Evolutionary conservation across 169 alveolate genomes (phyloP).

Genomic region (Toxoplasma gondii): DNA sequence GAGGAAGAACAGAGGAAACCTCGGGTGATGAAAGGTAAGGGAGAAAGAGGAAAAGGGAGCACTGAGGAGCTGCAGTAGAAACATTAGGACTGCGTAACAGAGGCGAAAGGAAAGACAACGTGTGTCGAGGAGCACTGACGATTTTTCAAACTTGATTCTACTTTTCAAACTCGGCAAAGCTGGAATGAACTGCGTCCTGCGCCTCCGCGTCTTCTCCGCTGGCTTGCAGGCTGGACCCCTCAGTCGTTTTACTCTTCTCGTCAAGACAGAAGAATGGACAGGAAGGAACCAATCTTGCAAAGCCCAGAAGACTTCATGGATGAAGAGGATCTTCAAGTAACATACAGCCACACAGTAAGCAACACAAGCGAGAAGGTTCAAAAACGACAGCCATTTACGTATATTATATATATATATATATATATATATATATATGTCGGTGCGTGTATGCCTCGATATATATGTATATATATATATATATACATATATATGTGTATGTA

Average conservation of each 20-base stretch:
- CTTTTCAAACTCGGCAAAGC: no score
- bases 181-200: no score
- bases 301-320: slow-evolving; percentile 46
- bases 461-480: no score
- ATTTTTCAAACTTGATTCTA: no score
- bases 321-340: slow-evolving; percentile 33
- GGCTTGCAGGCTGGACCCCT: slow-evolving; percentile 14
- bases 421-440: neutral
- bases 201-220: neutral
- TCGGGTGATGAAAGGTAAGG: neutral
- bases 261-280: neutral
- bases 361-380: neutral
- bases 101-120: neutral
- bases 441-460: neutral
- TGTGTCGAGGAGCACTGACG: neutral
- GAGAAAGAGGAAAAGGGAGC: neutral
- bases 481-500: no score
- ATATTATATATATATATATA: neutral
- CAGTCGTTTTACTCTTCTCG: neutral
- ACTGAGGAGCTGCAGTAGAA: neutral
- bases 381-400: no score
- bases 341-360: neutral
- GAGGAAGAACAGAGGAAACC: neutral
- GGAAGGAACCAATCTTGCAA: neutral
- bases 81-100: neutral